Evolutionary conservation across 1,284 basidiomycete species (phyloP).

Genomic region (Cryptococcus amylolentus): DNA sequence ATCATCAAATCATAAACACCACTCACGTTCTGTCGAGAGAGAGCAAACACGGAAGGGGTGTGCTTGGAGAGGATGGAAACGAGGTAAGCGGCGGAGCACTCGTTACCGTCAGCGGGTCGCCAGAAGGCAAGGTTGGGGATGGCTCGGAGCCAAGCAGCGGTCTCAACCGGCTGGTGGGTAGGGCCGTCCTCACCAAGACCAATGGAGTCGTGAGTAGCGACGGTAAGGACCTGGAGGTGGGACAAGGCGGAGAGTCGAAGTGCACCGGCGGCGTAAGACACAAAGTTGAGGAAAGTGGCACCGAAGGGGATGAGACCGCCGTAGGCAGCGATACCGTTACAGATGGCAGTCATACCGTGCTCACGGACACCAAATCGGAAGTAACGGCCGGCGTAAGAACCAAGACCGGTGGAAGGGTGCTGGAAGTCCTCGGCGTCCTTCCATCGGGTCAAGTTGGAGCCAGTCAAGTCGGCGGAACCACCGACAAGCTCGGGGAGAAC

Average conservation of each 20-base stretch:
- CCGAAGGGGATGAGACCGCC: slow-evolving; percentile 76
- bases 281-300: slow-evolving; percentile 92
- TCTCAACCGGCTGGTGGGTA: slow-evolving; percentile 93
- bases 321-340: slow-evolving; percentile 83
- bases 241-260: slow-evolving; percentile 87
- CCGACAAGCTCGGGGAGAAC: slow-evolving; percentile 78
- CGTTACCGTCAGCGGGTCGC: slow-evolving; percentile 91
- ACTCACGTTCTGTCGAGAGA: slow-evolving; percentile 46
- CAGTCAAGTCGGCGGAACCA: slow-evolving; percentile 89
- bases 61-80: slow-evolving; percentile 67
- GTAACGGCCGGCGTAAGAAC: slow-evolving; percentile 81
- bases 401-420: slow-evolving; percentile 76
- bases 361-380: slow-evolving; percentile 96
- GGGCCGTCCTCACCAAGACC: slow-evolving; percentile 91
- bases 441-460: slow-evolving; percentile 88
- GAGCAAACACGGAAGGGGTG: slow-evolving; percentile 64
- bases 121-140: slow-evolving; percentile 87
- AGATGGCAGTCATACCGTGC: slow-evolving; percentile 94
- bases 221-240: slow-evolving; percentile 68
- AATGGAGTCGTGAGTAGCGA: slow-evolving; percentile 83
- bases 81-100: slow-evolving; percentile 84
- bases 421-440: slow-evolving; percentile 79
- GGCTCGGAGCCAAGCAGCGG: slow-evolving; percentile 78
- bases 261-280: slow-evolving; percentile 86
- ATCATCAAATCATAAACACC: background rate